Base-by-base conservation (phyloP, 129 eudicot genomes). In the Flaveria ramosissima region DNA sequence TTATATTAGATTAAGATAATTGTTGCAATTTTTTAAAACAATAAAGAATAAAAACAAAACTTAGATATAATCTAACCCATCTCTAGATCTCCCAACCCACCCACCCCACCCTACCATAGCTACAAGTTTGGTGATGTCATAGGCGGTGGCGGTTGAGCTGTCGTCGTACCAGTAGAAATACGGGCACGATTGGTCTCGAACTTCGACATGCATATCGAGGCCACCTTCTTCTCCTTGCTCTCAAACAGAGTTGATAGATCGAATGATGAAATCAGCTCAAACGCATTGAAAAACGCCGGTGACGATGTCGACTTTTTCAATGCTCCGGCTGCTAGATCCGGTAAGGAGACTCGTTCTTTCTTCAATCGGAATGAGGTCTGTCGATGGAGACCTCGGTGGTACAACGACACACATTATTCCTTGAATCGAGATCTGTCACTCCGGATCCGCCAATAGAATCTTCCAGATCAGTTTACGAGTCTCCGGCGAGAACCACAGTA, bases 381-480 rank as follows among this genome's bases (percentile, higher is more conserved):
- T 7, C 80, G 74, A 21, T 27, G 11, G 1, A 74, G 23, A 19
- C 75, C 80, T 46, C 52, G 23, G 13, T 76, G 78, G 52, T 74
- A 80, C 84, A 80, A 80, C 5, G 84, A 80, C 75, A 1, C 84
- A 79, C 80, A 9, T 67, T 27, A 80, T 80, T 27, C 84, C 84
- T 80, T 80, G 75, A 11, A 80, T 80, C 71, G 84, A 80, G 80
- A 80, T 80, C 52, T 79, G 75, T 14, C 84, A 48, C 30, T 80
- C 84, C 32, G 84, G 84, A 80, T 80, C 84, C 53, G 84, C 84
- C 84, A 80, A 74, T 13, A 80, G 24, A 27, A 80, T 50, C 70
- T 80, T 80, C 55, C 80, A 80, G 52, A 80, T 80, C 53, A 80
- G 71, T 20, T 80, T 80, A n/a, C 80, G 84, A 46, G 76, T 67